Base-by-base conservation (phyloP, 345 rosid genomes). In the Garcia nutans region DNA sequence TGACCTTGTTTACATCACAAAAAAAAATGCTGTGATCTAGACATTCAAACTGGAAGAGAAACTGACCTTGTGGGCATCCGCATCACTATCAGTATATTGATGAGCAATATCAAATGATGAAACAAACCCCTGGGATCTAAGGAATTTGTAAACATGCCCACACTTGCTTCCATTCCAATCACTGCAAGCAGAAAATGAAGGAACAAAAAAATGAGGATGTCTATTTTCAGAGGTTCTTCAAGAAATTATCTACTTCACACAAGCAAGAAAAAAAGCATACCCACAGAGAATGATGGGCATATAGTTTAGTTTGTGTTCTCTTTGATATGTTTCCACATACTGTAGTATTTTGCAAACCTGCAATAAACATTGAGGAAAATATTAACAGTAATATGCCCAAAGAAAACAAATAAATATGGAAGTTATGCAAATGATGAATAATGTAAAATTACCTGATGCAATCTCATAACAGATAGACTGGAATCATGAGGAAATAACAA, bases 141-240 rank as follows among this genome's bases (percentile, higher is more conserved):
- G 88, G 80, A 96, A 96, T 80, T 91, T 93, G 88, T 93, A 96
- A 70, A 93, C 97, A 79, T 90, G 98, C 23, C 99, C 98, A 0
- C 96, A 93, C 80, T 96, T 96, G 91, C 97, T 96, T 74, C 99
- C 98, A 71, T 96, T 96, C 97, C 99, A 93, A 81, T 96, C 99
- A 66, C 99, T 96, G 82, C 75, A 82, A 41, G 24, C 13, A 75
- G 57, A 12, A 58, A 65, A 65, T n/a, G 19, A 58, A 33, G 6
- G 68, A 65, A 24, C 15, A 64, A 45, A 77, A 31, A 28, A 57
- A 44, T 49, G 44, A 58, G 65, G 23, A 64, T 59, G 56, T 74
- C 60, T 13, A 66, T 59, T 41, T 54, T 52, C 28, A 26, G 44
- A 62, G 26, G n/a, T 42, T 66, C 42, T 41, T 47, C 12, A 33